Evolutionary conservation across 2,329 filamentous ascomycete species (phyloP).

Genomic region (Cylindrodendrum hubeiense): DNA sequence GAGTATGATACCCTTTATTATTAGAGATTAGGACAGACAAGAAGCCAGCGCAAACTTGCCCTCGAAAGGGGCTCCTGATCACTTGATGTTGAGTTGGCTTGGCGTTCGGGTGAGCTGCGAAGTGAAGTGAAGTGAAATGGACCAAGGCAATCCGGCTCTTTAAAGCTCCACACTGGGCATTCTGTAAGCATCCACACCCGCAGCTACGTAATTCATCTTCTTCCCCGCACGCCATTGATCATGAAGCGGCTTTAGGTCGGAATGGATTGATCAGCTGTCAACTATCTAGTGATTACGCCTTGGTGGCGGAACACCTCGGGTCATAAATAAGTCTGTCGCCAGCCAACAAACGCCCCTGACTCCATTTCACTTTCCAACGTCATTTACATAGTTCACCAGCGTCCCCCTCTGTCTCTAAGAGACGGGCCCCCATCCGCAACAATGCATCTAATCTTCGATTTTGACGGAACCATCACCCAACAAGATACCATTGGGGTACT

Average conservation of each 20-base stretch:
- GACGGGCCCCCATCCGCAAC: slow-evolving; percentile 3
- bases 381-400: background rate
- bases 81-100: background rate
- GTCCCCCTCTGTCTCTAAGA: slow-evolving; percentile 19
- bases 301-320: background rate
- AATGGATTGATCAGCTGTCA: slow-evolving; percentile 17
- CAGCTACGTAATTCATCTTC: slow-evolving; percentile 21
- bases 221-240: slow-evolving; percentile 25
- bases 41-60: slow-evolving; percentile 9
- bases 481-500: slow-evolving; percentile 65
- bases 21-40: slow-evolving; percentile 27
- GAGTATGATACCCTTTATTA: slow-evolving; percentile 45
- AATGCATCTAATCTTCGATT: slow-evolving; percentile 67
- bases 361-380: background rate
- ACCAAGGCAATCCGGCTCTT: background rate
- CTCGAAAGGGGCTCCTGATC: background rate
- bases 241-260: slow-evolving; percentile 4
- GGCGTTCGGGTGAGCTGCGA: background rate
- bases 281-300: slow-evolving; percentile 6
- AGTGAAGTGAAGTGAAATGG: background rate
- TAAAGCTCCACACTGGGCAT: slow-evolving; percentile 15
- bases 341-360: background rate
- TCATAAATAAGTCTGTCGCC: background rate
- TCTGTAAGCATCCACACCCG: background rate
- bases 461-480: slow-evolving; percentile 70